phyloP scores from a whole-genome alignment of 202 grass and related monocot genomes.

The Thinopyrum obtusiflorum region DNA sequence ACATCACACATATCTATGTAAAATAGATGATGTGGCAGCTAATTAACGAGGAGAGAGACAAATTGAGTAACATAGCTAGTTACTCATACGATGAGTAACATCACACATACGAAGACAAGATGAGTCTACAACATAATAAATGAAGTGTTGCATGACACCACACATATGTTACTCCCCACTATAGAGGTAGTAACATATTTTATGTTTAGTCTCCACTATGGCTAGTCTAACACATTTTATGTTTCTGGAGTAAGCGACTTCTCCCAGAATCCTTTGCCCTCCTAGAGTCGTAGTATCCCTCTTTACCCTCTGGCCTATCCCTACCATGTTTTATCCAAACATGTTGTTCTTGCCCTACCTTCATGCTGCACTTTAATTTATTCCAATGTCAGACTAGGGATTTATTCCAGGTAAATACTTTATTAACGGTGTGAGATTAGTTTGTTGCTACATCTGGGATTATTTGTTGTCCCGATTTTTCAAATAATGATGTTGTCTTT shows the following conservation, averaged over 20 bases:
- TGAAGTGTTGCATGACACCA: no score
- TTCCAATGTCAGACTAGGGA: constrained; percentile 6
- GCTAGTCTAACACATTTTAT: background rate
- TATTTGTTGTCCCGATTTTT: background rate
- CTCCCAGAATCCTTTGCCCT: background rate
- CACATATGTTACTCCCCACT: no score
- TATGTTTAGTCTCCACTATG: no score
- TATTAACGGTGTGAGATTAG: constrained; percentile 18
- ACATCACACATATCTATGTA: no score
- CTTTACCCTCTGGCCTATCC: background rate
- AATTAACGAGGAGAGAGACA: no score
- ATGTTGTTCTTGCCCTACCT: background rate
- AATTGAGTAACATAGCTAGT: no score
- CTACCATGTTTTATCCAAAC: background rate
- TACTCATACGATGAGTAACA: no score
- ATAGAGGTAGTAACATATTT: no score
- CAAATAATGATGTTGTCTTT: background rate
- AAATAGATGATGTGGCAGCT: no score
- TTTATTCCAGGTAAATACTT: constrained; percentile 18
- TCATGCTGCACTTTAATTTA: background rate
- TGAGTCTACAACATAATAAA: no score
- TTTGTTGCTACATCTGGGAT: background rate
- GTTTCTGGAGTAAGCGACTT: background rate
- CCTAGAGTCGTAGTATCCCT: background rate
- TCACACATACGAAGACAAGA: no score